Conservation (phyloP, 176 grass and related monocot genomes). For the Thinopyrum elongatum region DNA sequence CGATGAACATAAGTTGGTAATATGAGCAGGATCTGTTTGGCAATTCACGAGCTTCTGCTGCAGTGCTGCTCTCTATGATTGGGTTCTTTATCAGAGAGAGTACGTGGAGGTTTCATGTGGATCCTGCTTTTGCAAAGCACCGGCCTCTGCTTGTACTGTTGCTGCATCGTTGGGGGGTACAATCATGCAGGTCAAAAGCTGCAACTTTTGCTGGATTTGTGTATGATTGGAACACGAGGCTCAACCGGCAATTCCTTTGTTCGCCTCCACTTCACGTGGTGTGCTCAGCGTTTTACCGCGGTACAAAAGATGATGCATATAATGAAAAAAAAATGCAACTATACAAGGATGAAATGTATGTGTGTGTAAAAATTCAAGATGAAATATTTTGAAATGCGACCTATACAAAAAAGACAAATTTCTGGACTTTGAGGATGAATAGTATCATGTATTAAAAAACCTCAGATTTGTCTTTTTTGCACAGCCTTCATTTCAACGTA, state of each 20-base stretch:
- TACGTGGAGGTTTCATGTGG: slow-evolving; percentile 18
- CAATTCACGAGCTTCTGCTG: neutral
- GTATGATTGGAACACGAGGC: neutral
- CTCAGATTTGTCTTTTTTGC: too few species aligned
- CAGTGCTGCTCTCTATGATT: slow-evolving; percentile 32
- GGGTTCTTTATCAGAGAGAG: neutral
- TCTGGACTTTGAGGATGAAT: too few species aligned
- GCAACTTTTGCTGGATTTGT: neutral
- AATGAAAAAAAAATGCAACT: too few species aligned
- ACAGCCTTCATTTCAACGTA: too few species aligned
- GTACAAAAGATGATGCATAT: too few species aligned
- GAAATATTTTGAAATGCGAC: too few species aligned
- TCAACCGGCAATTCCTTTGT: neutral
- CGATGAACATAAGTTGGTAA: neutral
- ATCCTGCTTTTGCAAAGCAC: slow-evolving; percentile 34
- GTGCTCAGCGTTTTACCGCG: too few species aligned
- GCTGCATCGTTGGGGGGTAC: slow-evolving; percentile 28
- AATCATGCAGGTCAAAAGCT: slow-evolving; percentile 44
- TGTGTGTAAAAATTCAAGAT: too few species aligned
- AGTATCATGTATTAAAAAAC: too few species aligned
- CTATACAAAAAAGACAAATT: too few species aligned
- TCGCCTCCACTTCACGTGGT: neutral
- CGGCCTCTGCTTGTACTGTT: slow-evolving; percentile 11
- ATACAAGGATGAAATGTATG: too few species aligned
- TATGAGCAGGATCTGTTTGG: too few species aligned